Conservation (phyloP, 2,329 filamentous ascomycete genomes). For the Ascochyta lentis region DNA sequence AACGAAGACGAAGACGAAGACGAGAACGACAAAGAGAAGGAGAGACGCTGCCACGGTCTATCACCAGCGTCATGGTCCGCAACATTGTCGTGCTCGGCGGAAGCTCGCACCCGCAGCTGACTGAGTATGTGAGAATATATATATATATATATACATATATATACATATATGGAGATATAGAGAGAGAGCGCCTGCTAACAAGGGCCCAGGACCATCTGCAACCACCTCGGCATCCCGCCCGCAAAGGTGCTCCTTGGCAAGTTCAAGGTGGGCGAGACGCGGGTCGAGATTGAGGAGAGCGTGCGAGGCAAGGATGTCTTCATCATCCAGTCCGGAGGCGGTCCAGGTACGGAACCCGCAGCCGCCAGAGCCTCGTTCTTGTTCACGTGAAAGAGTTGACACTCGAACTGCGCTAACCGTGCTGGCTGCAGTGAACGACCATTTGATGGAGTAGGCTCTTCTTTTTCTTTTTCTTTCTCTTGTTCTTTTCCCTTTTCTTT, state of each 20-base stretch:
- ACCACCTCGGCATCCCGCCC: slow-evolving; percentile 83
- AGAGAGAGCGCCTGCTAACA: slow-evolving; percentile 10
- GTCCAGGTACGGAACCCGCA: slow-evolving; percentile 56
- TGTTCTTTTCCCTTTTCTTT: too few relatives aligned
- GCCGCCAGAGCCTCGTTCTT: too few relatives aligned
- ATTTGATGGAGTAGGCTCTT: slow-evolving; percentile 75
- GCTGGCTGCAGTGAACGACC: slow-evolving; percentile 75
- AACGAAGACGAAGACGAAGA: too few relatives aligned
- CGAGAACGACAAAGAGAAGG: too few relatives aligned
- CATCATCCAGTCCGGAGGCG: slow-evolving; percentile 93
- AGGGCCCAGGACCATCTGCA: slow-evolving; percentile 70
- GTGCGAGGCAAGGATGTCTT: slow-evolving; percentile 97
- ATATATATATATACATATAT: too few relatives aligned
- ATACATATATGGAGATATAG: too few relatives aligned
- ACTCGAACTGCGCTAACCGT: slow-evolving; percentile 21
- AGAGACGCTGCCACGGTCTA: too few relatives aligned
- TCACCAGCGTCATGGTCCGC: slow-evolving; percentile 73
- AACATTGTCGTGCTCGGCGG: slow-evolving; percentile 95
- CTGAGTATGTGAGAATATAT: slow-evolving; percentile 57
- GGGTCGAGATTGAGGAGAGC: slow-evolving; percentile 94
- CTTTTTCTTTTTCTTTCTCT: neutral
- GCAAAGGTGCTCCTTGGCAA: slow-evolving; percentile 86
- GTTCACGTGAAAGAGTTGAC: too few relatives aligned
- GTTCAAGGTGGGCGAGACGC: slow-evolving; percentile 93
- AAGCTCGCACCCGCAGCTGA: slow-evolving; percentile 87